A percentile compares a stretch with the other conserved stretches of the same genome.
Conservation (phyloP, 1,284 basidiomycete genomes). For the Porphyrellus sp. region DNA sequence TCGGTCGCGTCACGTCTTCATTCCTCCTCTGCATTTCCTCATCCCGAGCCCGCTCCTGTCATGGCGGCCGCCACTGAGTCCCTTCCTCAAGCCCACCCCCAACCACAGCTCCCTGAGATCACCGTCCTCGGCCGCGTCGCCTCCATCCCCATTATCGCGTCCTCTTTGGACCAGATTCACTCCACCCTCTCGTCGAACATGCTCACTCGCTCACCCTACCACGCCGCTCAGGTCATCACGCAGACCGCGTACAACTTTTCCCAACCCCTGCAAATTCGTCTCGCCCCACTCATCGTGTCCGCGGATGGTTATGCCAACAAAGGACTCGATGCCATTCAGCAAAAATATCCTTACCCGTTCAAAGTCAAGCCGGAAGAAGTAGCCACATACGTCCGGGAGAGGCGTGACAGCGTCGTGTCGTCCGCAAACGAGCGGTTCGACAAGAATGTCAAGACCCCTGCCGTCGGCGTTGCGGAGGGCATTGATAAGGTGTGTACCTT, state of each 20-base stretch:
- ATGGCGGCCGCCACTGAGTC: slow-evolving; percentile 46
- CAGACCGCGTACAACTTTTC: slow-evolving; percentile 58
- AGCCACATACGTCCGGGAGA: slow-evolving; percentile 53
- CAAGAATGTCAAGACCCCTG: slow-evolving; percentile 61
- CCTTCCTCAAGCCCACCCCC: slow-evolving; percentile 32
- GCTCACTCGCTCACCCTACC: slow-evolving; percentile 61
- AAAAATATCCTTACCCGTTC: slow-evolving; percentile 73
- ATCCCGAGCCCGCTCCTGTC: neutral
- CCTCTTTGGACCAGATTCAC: slow-evolving; percentile 58
- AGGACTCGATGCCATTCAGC: slow-evolving; percentile 69
- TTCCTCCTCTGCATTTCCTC: slow-evolving; percentile 6
- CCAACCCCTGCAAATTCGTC: slow-evolving; percentile 58
- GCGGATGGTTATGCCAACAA: slow-evolving; percentile 68
- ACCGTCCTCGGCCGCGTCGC: slow-evolving; percentile 61
- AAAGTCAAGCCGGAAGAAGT: slow-evolving; percentile 68
- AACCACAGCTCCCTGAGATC: slow-evolving; percentile 46
- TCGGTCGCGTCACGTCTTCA: slow-evolving; percentile 10
- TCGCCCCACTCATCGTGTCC: slow-evolving; percentile 61
- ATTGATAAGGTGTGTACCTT: slow-evolving; percentile 62
- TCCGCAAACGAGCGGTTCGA: slow-evolving; percentile 66
- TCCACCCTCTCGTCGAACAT: slow-evolving; percentile 54
- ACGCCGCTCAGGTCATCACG: slow-evolving; percentile 57
- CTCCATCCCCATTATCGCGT: slow-evolving; percentile 67
- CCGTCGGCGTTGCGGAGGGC: slow-evolving; percentile 57
- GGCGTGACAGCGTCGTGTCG: slow-evolving; percentile 52